phyloP scores from a whole-genome alignment of 2,329 filamentous ascomycete species.

The Penicillium sp. region DNA sequence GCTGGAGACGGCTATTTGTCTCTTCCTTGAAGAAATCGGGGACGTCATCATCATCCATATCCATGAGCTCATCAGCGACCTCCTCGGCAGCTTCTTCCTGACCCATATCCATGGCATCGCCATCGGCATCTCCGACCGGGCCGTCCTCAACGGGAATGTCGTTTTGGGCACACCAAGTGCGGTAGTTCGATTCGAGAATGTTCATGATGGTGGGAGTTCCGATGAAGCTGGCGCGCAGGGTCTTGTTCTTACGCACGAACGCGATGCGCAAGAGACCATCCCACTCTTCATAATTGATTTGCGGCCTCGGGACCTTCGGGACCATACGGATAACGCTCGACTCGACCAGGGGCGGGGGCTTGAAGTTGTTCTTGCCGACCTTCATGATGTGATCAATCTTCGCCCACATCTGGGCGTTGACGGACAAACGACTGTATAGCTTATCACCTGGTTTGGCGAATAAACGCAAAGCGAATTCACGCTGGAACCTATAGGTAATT shows the following conservation, averaged over 20 bases:
- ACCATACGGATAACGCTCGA: constrained; percentile 86
- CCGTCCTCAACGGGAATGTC: constrained; percentile 74
- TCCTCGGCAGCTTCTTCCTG: constrained; percentile 40
- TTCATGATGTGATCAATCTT: constrained; percentile 75
- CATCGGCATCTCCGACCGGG: constrained; percentile 34
- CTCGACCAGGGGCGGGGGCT: constrained; percentile 89
- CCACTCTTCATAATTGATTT: constrained; percentile 93
- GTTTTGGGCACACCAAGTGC: constrained; percentile 85
- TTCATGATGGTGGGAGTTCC: constrained; percentile 76
- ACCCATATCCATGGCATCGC: constrained; percentile 37
- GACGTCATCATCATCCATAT: constrained; percentile 57
- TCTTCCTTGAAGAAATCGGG: constrained; percentile 79
- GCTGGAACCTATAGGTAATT: constrained; percentile 52
- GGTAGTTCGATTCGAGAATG: constrained; percentile 84
- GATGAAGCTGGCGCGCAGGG: constrained; percentile 75
- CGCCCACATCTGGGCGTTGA: constrained; percentile 92
- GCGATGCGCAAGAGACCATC: constrained; percentile 81
- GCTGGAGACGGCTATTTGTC: constrained; percentile 30
- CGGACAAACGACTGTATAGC: constrained; percentile 83
- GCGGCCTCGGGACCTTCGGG: constrained; percentile 79
- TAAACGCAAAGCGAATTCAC: constrained; percentile 87
- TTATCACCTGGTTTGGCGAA: constrained; percentile 85
- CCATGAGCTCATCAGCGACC: constrained; percentile 53
- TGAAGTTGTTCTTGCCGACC: constrained; percentile 95
- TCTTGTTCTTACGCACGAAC: constrained; percentile 89